Evolutionary conservation across 2,329 filamentous ascomycete genomes (phyloP).

Genomic region (Ophiostoma pallidulum): DNA sequence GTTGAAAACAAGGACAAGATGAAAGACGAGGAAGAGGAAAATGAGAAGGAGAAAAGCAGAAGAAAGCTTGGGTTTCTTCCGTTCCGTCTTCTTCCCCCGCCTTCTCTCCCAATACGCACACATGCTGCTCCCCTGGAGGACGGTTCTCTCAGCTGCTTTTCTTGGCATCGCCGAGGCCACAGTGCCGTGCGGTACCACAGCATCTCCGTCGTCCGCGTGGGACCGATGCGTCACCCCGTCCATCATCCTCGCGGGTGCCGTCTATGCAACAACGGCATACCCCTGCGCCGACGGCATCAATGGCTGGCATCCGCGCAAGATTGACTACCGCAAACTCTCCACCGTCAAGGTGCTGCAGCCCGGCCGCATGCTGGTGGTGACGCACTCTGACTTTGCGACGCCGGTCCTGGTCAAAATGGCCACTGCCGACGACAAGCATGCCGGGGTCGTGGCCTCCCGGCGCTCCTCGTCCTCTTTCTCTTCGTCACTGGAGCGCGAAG

Average conservation of each 20-base stretch:
- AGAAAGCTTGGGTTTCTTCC: too few relatives aligned
- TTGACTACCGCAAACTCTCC: slow-evolving; percentile 4
- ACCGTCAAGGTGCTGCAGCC: slow-evolving; percentile 8
- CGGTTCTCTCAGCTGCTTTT: too few relatives aligned
- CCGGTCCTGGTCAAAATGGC: slow-evolving; percentile 13
- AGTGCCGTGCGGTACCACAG: too few relatives aligned
- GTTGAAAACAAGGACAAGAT: too few relatives aligned
- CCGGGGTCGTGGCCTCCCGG: too few relatives aligned
- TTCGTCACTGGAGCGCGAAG: slow-evolving; percentile 10
- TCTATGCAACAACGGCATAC: not conserved
- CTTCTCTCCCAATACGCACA: too few relatives aligned
- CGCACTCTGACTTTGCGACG: slow-evolving; percentile 6
- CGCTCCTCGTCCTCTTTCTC: too few relatives aligned
- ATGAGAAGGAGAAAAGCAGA: too few relatives aligned
- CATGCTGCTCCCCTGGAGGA: too few relatives aligned
- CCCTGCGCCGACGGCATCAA: not conserved
- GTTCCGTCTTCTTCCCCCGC: too few relatives aligned
- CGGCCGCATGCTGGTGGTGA: slow-evolving; percentile 12
- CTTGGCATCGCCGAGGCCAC: too few relatives aligned
- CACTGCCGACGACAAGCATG: not conserved
- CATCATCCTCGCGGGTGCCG: not conserved
- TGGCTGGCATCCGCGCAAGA: slow-evolving; percentile 11
- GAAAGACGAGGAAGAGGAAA: too few relatives aligned
- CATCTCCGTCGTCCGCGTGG: not conserved
- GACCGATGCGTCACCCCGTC: not conserved